Base-by-base conservation (phyloP, 441 rosid species). In the Omphalea diandra region DNA sequence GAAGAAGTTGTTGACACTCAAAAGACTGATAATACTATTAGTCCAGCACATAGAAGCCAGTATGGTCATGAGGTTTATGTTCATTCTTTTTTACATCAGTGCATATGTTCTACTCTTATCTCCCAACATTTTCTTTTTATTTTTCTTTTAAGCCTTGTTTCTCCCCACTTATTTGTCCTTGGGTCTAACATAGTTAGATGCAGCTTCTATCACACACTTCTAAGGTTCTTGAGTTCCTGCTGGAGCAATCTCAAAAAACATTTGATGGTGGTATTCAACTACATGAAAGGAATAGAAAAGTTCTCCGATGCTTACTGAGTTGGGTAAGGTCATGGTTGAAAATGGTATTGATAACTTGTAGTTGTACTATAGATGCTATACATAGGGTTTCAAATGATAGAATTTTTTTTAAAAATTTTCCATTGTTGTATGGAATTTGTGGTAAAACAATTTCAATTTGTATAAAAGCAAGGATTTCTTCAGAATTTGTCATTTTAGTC, bases 281-380 rank as follows among this genome's bases (percentile, higher is more conserved):
- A 24, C 90, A 80, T 67, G 94, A 91, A 56, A 87, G 81, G 78
- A 85, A 78, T 75, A 86, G 89, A 75, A 94, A 91, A 78, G 83
- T 94, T 78, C 85, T 94, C 65, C 97, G 97, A 29, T 94, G 98
- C 83, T 84, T 94, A 72, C 77, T 94, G 64, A 94, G 98, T 78
- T 94, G 98, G 98, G 98, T 94, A 91, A 81, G 94, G 72, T 63
- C 38, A 68, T 76, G 52, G 17, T 56, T 70, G 31, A 64, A 35
- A 75, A 15, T 43, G 44, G 65, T 63, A 17, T 63, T 12, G 4
- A 35, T 68, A 55, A 71, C 58, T 40, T 50, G 24, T 47, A 20
- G 17, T 59, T 35, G 26, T 11, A 12, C 55, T 33, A 20, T 36
- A 15, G 46, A 64, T 32, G 52, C 17, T 41, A 5, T 18, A 20